These are phyloP conservation scores for Phytopythium boreale DNA, from an alignment of 352 stramenopile genomes.

Conservation along the genomic window DNA sequence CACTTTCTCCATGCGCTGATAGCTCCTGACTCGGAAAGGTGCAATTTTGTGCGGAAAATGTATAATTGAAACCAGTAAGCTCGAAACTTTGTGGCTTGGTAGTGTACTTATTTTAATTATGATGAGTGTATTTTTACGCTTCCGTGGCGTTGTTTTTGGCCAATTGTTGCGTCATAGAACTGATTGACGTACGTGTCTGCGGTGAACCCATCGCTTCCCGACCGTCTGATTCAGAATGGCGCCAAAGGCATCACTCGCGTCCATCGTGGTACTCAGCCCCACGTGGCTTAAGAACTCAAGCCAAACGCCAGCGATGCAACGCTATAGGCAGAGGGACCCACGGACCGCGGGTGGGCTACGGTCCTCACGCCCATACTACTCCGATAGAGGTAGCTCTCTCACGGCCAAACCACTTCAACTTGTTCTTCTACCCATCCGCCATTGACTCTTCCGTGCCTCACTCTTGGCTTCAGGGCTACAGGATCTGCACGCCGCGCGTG, in stretches of 20 bases:
- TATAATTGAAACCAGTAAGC: background rate
- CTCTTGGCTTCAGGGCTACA: background rate
- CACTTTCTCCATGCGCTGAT: background rate
- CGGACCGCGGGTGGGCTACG: too few species aligned
- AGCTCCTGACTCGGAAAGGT: background rate
- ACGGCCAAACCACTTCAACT: too few species aligned
- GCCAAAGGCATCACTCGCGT: background rate
- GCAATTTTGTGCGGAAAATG: background rate
- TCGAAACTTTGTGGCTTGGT: background rate
- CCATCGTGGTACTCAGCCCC: too few species aligned
- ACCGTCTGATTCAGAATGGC: too few species aligned
- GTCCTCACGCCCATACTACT: too few species aligned
- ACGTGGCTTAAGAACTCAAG: background rate
- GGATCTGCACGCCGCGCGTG: constrained; percentile 30
- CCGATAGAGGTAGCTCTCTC: too few species aligned
- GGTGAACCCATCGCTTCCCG: too few species aligned
- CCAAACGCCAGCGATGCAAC: background rate
- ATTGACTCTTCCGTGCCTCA: background rate
- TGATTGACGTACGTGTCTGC: background rate
- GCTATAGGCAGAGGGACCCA: background rate
- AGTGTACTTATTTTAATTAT: background rate
- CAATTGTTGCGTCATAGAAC: background rate
- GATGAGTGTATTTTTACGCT: background rate
- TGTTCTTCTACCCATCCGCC: background rate
- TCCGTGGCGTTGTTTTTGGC: background rate